Base-by-base conservation (phyloP, 2,329 filamentous ascomycete genomes). In the Stachybotrys chlorohalonatus region DNA sequence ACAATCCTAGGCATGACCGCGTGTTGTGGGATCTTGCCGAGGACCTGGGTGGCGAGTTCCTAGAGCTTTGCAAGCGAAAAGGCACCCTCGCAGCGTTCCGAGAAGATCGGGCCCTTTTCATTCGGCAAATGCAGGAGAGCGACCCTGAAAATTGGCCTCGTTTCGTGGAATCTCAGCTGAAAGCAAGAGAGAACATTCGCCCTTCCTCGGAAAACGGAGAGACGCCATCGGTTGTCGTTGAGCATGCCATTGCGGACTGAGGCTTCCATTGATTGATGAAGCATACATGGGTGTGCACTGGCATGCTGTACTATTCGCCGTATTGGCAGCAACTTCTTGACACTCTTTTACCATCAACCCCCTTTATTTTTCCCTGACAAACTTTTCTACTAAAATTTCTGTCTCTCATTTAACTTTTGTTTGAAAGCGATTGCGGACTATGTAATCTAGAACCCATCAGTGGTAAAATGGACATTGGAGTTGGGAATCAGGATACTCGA, bases 111-210 rank as follows among this genome's bases (percentile, higher is more conserved):
- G 76, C 79, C 15, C 65, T 78, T 53, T 73, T 84, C 17, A 66
- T 78, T 47, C 70, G 72, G 56, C 63, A 68, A 52, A 64, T 85
- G 59, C 75, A 81, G 16, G 81, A 81, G 6, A 77, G 79, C 31
- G 88, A 90, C 59, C 83, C 84, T 0, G 81, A 84, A 58, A 78
- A 87, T 66, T 82, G 88, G 79, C 78, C 80, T 52, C 70, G 72
- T 7, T 82, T 91, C 63, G 76, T 80, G 30, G 82, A 86, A 68
- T 74, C 78, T 45, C 83, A 85, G 69, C 73, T 80, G 62, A 83
- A 83, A 68, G 79, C 81, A 6, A 71, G 75, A 55, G 78, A 76
- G 11, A 84, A 84, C 60, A 74, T 79, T 17, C 60, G 66, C 7
- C 54, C 59, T 36, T 56, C 56, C 53, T 60, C 64, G 52, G 64